Percentiles rank a stretch among this genome's conserved stretches.
Evolutionary conservation across 768 basidiomycete genomes (phyloP).

Genomic region (Coprinellus micaceus): DNA sequence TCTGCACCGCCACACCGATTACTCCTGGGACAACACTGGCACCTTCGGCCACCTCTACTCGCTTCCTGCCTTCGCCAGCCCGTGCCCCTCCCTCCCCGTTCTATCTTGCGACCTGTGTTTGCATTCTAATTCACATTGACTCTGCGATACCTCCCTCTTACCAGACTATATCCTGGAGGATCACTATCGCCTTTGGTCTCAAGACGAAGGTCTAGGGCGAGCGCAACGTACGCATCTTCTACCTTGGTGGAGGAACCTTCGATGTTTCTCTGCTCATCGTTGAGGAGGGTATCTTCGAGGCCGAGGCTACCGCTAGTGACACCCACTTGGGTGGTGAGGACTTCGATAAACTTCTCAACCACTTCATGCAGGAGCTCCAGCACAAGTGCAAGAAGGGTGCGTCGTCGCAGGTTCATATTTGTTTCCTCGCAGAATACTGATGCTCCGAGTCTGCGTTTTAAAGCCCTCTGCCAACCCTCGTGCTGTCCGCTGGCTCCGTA

Average conservation of each 20-base stretch:
- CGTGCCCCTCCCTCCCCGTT: too few species aligned
- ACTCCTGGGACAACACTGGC: too few species aligned
- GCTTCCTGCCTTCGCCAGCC: too few species aligned
- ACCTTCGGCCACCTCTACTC: too few species aligned
- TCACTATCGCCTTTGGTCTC: constrained; percentile 96
- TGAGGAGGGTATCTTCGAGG: constrained; percentile 97
- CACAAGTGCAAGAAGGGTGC: constrained; percentile 93
- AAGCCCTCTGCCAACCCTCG: constrained; percentile 89
- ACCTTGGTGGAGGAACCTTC: constrained; percentile 97
- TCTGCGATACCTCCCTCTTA: too few species aligned
- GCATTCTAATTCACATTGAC: too few species aligned
- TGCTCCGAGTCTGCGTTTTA: constrained; percentile 23
- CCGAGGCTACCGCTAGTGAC: constrained; percentile 97
- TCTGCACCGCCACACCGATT: too few species aligned
- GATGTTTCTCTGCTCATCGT: constrained; percentile 96
- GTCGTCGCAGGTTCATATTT: constrained; percentile 19
- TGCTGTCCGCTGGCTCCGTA: constrained; percentile 94
- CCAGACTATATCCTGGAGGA: too few species aligned
- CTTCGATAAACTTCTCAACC: constrained; percentile 96
- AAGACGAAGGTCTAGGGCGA: constrained; percentile 91
- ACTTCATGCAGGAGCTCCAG: constrained; percentile 97
- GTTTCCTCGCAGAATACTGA: constrained; percentile 8
- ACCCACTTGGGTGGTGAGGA: constrained; percentile 98
- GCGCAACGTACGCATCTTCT: constrained; percentile 96
- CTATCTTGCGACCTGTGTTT: too few species aligned